Evolutionary conservation across 73 alveolate species (phyloP), one percentile per base, ranked within the genome.

Genomic region (Paramecium tetraurelia): DNA sequence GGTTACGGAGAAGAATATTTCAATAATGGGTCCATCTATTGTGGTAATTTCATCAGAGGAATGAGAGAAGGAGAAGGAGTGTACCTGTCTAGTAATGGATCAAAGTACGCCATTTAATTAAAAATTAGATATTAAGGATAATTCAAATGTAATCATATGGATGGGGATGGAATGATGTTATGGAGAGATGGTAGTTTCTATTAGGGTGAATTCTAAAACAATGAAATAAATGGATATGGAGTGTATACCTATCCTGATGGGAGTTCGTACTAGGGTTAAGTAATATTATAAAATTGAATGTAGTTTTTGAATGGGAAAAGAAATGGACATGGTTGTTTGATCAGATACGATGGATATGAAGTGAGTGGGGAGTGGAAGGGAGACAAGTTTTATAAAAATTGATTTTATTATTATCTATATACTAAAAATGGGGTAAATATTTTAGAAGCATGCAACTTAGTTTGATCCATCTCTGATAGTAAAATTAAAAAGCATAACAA

Each of bases 221-320:
- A 95, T 27, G 93, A 95, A 59, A 95, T 93, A 44, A 95, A 92
- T 72, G 97, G 97, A 29, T 33, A 85, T 57, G 96, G 96, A 0
- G 83, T 89, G 57, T 95, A 95, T 68, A 93, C 92, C 16, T 95
- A 95, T 96, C 93, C 92, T 29, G 97, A 95, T 83, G 94, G 93
- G 36, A 95, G 95, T 22, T 86, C 50, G 68, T 95, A 95, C 89
- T 11, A 77, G 35, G 97, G 96, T 2, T 70, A 86, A 59, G 41
- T 59, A 59, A 9, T 6, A 8, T 9, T 3, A 12, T 59, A 40
- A 48, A 76, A 59, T 20, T 21, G 22, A 38, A 29, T 59, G 5
- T 59, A 59, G 83, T 59, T 59, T 33, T 11, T 24, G n/a, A 11
- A 59, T 10, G 83, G 83, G 5, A 33, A 29, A 4, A 0, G 43